Evolutionary conservation across 2,329 filamentous ascomycete genomes (phyloP).

Genomic region (Arthrobotrys musiformis): DNA sequence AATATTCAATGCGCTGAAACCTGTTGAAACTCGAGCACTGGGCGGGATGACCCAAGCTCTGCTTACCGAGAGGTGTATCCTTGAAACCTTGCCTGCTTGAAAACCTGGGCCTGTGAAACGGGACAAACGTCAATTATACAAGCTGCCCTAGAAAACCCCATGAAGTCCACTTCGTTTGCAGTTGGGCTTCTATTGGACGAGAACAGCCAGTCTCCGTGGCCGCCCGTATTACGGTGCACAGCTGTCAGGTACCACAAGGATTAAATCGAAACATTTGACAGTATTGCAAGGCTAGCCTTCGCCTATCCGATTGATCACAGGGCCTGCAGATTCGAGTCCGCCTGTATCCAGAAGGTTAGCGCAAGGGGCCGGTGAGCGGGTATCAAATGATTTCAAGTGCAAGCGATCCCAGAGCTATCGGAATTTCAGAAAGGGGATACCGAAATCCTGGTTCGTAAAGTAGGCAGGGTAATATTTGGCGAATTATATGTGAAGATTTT

Average conservation of each 20-base stretch:
- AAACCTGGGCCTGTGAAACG: conserved; percentile 50
- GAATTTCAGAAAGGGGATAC: conserved; percentile 29
- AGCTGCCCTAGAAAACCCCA: neutral
- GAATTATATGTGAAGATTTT: neutral
- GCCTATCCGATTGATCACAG: neutral
- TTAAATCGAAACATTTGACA: conserved; percentile 8
- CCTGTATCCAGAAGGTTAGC: conserved; percentile 25
- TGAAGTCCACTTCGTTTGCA: neutral
- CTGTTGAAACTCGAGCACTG: conserved; percentile 23
- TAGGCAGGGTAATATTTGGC: conserved; percentile 36
- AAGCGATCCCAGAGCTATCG: conserved; percentile 34
- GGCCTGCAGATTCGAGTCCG: conserved; percentile 4
- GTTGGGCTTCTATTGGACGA: conserved; percentile 1
- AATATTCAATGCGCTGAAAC: conserved; percentile 31
- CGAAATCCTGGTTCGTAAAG: neutral
- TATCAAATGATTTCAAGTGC: conserved; percentile 41
- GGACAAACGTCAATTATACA: conserved; percentile 44
- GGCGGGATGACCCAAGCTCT: conserved; percentile 7
- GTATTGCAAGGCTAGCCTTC: neutral
- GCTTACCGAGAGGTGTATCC: conserved; percentile 38
- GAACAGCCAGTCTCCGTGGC: neutral
- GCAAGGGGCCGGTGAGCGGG: conserved; percentile 49
- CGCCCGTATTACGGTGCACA: conserved; percentile 9
- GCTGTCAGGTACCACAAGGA: conserved; percentile 4
- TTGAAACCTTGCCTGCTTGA: conserved; percentile 48